Conservation (phyloP, 306 rosid genomes). For the Adenanthera pavonina region DNA sequence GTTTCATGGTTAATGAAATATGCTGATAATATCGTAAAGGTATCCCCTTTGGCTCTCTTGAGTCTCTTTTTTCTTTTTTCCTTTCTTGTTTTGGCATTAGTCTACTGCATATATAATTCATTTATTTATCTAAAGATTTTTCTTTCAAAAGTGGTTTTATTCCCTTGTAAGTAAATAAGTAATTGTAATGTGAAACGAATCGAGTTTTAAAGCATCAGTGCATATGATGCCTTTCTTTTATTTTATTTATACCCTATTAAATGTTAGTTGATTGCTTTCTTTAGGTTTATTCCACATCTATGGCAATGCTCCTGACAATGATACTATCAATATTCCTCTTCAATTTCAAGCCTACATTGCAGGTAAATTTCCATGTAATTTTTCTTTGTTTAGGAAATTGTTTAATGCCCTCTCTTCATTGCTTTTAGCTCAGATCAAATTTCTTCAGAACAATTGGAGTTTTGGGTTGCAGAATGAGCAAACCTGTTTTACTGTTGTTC, state of each 20-base stretch:
- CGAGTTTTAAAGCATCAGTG: neutral
- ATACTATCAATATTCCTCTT: conserved; percentile 65
- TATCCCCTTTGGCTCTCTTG: conserved; percentile 9
- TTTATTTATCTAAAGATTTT: neutral
- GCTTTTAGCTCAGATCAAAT: neutral
- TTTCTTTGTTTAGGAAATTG: neutral
- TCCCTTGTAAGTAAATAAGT: conserved; percentile 1
- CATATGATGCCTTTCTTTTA: neutral
- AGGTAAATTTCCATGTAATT: conserved; percentile 46
- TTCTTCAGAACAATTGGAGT: neutral
- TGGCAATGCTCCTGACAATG: conserved; percentile 75
- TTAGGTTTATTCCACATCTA: conserved; percentile 77
- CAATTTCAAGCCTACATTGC: conserved; percentile 66
- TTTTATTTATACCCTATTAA: neutral
- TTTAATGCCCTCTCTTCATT: neutral
- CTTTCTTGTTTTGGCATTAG: neutral
- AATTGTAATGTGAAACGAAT: neutral
- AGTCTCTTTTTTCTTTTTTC: neutral
- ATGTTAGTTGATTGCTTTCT: conserved; percentile 8
- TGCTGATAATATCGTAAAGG: conserved; percentile 75
- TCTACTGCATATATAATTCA: neutral
- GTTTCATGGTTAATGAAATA: conserved; percentile 78
- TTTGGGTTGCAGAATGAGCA: neutral
- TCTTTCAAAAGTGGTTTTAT: neutral
- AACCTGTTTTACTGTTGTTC: neutral